phyloP scores from a whole-genome alignment of 2,329 filamentous ascomycete species.

The Colletotrichum sp. region DNA sequence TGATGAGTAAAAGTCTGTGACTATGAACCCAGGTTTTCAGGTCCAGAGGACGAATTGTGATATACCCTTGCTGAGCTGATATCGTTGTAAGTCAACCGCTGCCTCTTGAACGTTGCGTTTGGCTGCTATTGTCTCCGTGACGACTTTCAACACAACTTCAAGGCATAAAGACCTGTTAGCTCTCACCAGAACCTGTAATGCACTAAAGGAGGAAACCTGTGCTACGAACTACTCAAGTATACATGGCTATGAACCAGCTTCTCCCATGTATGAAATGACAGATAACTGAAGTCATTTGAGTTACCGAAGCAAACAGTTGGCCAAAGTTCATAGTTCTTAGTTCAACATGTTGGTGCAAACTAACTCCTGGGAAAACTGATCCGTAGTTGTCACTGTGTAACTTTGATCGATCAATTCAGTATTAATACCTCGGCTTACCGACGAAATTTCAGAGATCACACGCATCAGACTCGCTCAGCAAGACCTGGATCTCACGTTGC shows the following conservation, averaged over 20 bases:
- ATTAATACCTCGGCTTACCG: not conserved
- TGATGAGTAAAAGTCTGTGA: not conserved
- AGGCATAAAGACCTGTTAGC: accelerated
- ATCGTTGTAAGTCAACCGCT: not conserved
- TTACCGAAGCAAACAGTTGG: accelerated
- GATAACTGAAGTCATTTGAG: not conserved
- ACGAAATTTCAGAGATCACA: not conserved
- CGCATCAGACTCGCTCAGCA: not conserved
- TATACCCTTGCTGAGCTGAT: not conserved
- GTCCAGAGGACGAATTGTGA: not conserved
- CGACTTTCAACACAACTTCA: not conserved
- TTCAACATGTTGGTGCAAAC: not conserved
- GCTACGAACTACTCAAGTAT: not conserved
- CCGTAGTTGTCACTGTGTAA: accelerated
- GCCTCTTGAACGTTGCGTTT: no score
- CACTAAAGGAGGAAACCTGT: not conserved
- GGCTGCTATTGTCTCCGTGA: no score
- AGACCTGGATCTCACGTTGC: not conserved
- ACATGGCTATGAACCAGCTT: not conserved
- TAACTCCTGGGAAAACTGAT: not conserved
- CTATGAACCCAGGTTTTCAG: not conserved
- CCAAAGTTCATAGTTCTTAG: not conserved
- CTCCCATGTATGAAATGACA: not conserved
- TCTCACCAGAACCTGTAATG: not conserved
- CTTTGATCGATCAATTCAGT: not conserved